Evolutionary conservation across 306 rosid species (phyloP).

Genomic region (Inga laurina): DNA sequence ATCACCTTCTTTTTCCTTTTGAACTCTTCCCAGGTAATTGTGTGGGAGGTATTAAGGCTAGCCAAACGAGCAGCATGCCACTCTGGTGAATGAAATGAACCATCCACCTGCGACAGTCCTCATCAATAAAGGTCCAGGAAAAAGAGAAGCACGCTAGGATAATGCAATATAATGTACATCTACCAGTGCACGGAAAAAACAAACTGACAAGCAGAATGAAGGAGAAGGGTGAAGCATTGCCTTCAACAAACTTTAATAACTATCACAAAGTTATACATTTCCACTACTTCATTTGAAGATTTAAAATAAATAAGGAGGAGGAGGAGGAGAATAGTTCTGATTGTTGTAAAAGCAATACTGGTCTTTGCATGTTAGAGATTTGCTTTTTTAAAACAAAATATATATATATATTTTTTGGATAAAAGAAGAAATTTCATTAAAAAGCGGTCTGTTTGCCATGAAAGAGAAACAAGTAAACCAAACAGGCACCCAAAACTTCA

Average conservation of each 20-base stretch:
- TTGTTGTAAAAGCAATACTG: neutral
- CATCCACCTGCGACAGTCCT: slow-evolving; percentile 99
- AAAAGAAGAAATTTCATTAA: neutral
- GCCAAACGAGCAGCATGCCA: slow-evolving; percentile 99
- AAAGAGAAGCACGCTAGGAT: slow-evolving; percentile 30
- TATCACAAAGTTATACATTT: neutral
- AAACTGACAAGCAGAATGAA: neutral
- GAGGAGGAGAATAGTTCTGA: neutral
- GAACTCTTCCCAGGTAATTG: slow-evolving; percentile 96
- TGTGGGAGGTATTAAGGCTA: slow-evolving; percentile 96
- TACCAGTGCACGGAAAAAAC: neutral
- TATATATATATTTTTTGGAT: neutral
- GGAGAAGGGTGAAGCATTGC: slow-evolving; percentile 11
- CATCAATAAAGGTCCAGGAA: slow-evolving; percentile 73
- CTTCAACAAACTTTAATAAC: slow-evolving; percentile 22
- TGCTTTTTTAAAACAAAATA: no score
- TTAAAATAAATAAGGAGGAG: neutral
- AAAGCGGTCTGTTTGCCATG: neutral
- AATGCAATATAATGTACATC: slow-evolving; percentile 29
- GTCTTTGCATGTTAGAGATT: neutral
- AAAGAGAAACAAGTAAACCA: neutral
- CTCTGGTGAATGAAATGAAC: slow-evolving; percentile 99
- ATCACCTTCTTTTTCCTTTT: slow-evolving; percentile 92
- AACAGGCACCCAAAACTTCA: neutral
- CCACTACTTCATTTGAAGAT: neutral